Evolutionary conservation across 331 rosid genomes (phyloP).

Genomic region (Quercus lobata): DNA sequence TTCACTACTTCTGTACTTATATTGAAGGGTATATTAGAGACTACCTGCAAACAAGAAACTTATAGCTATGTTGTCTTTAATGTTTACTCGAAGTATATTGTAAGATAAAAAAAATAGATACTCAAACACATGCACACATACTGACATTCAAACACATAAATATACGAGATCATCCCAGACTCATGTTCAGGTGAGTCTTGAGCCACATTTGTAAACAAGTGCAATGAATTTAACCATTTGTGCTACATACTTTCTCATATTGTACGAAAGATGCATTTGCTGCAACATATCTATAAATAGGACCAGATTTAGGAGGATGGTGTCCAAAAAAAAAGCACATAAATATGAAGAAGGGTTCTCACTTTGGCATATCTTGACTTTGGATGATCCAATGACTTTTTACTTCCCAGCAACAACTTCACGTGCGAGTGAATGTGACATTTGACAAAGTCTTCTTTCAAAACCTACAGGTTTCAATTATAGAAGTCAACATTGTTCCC

Average conservation of each 20-base stretch:
- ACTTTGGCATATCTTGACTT: conserved; percentile 71
- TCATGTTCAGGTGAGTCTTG: background rate
- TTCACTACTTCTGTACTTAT: conserved; percentile 77
- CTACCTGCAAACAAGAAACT: conserved; percentile 54
- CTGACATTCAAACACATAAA: background rate
- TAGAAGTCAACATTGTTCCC: conserved; percentile 2
- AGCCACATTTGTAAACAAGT: background rate
- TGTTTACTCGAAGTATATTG: background rate
- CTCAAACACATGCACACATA: background rate
- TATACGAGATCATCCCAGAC: background rate
- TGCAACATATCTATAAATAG: too few relatives aligned
- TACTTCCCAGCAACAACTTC: conserved; percentile 43
- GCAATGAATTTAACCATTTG: background rate
- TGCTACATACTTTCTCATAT: background rate
- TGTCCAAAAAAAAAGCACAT: background rate
- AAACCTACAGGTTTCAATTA: conserved; percentile 45
- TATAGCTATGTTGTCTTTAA: background rate
- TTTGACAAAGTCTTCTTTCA: conserved; percentile 73
- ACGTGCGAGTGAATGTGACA: conserved; percentile 69
- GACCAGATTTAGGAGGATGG: background rate
- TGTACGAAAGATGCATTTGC: too few relatives aligned
- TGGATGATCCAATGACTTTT: conserved; percentile 15
- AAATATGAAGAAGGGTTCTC: conserved; percentile 26
- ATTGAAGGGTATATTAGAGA: conserved; percentile 86
- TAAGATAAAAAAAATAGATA: background rate